These are phyloP conservation scores for Paraphaeosphaeria minitans DNA, from an alignment of 2,329 filamentous ascomycete species.

Conservation along the genomic window DNA sequence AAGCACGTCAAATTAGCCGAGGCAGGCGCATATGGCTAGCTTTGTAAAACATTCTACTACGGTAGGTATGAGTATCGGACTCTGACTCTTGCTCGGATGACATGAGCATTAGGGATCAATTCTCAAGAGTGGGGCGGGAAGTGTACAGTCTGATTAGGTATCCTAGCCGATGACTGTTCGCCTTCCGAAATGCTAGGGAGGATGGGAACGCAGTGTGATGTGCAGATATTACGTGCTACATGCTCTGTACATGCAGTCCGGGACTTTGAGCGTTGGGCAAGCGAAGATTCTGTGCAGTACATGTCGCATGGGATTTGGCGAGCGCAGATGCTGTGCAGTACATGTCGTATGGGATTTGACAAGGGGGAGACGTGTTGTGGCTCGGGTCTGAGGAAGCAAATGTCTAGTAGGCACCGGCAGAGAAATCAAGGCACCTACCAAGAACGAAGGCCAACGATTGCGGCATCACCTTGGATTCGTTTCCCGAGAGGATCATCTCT, in stretches of 20 bases:
- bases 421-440: not conserved
- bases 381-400: not conserved
- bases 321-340: too few relatives aligned
- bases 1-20: conserved; percentile 7
- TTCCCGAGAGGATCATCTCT: not conserved
- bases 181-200: not conserved
- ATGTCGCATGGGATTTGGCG: not conserved
- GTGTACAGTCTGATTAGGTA: not conserved
- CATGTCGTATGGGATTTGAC: not conserved
- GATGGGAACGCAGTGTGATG: not conserved
- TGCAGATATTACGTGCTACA: not conserved
- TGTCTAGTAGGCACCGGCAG: too few relatives aligned
- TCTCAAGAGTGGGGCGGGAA: not conserved
- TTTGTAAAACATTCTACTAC: conserved; percentile 1
- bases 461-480: not conserved
- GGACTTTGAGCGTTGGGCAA: not conserved
- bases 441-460: not conserved
- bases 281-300: not conserved
- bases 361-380: not conserved
- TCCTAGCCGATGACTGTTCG: not conserved
- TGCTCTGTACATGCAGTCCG: not conserved
- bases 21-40: conserved; percentile 12
- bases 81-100: not conserved
- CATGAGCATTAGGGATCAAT: not conserved
- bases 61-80: not conserved